A percentile compares a stretch with the other conserved stretches of the same genome.
Evolutionary conservation across 1,284 basidiomycete genomes (phyloP).

Genomic region (Ganoderma lucidum): DNA sequence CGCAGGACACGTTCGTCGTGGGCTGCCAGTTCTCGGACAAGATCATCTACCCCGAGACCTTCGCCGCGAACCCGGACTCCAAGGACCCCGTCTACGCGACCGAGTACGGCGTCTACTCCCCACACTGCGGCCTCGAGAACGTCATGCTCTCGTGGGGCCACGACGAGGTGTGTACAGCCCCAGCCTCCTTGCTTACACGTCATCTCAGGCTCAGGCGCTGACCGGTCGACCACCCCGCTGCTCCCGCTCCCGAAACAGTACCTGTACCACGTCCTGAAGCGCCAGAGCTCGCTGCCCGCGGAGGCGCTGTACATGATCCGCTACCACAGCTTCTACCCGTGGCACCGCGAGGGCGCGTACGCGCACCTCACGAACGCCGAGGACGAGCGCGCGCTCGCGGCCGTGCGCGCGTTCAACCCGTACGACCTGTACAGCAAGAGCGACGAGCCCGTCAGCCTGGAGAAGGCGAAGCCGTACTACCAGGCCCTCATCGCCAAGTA

Average conservation of each 20-base stretch:
- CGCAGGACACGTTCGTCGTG: conserved; percentile 86
- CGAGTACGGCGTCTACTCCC: conserved; percentile 86
- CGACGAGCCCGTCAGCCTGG: conserved; percentile 72
- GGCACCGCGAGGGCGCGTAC: conserved; percentile 90
- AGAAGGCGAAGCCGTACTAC: conserved; percentile 83
- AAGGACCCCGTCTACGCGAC: conserved; percentile 78
- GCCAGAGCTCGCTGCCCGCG: conserved; percentile 81
- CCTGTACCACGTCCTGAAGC: conserved; percentile 79
- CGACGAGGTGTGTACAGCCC: conserved; percentile 66
- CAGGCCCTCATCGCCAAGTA: conserved; percentile 83
- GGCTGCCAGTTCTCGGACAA: conserved; percentile 87
- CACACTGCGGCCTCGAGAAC: conserved; percentile 87
- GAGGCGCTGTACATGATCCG: conserved; percentile 92
- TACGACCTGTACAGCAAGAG: conserved; percentile 93
- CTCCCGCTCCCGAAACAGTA: conserved; percentile 54
- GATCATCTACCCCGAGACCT: conserved; percentile 89
- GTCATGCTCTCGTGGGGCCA: conserved; percentile 94
- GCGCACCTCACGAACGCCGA: conserved; percentile 77
- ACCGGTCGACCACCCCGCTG: not conserved
- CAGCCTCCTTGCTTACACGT: too few species aligned
- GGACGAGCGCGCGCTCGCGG: conserved; percentile 67
- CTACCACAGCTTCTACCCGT: conserved; percentile 95
- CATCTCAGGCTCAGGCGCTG: too few species aligned
- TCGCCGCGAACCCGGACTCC: conserved; percentile 81
- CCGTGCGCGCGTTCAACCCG: conserved; percentile 84